Conservation (phyloP, 179 eudicot species). For the Silene vulgaris region DNA sequence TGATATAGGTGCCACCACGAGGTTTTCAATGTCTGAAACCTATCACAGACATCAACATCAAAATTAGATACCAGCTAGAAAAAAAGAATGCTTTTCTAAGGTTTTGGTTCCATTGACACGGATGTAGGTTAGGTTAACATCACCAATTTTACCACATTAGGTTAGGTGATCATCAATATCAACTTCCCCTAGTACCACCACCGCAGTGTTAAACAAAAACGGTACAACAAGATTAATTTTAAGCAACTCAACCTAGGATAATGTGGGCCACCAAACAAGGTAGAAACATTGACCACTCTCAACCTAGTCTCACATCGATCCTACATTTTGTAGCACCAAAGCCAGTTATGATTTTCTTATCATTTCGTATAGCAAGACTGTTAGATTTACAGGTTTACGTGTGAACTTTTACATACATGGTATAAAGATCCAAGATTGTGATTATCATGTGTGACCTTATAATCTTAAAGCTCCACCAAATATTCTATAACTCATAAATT, state of each 20-base stretch:
- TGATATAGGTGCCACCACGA: conserved; percentile 92
- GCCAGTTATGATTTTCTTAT: background rate
- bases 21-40: conserved; percentile 84
- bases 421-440: background rate
- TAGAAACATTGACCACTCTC: background rate
- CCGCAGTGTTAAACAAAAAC: background rate
- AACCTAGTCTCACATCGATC: background rate
- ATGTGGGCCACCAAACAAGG: background rate
- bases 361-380: background rate
- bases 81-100: background rate
- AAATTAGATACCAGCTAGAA: conserved; percentile 9
- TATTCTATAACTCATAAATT: background rate
- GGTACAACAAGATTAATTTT: background rate
- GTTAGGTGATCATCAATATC: background rate
- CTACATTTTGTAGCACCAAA: conserved; percentile 6
- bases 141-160: background rate
- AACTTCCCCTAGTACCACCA: background rate
- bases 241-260: background rate
- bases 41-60: conserved; percentile 19
- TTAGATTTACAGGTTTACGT: background rate
- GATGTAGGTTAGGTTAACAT: background rate
- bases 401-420: background rate
- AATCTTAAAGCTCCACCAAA: background rate
- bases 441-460: background rate
- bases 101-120: background rate